phyloP scores from a whole-genome alignment of 768 basidiomycete genomes.

The Tylopilus rubrobrunneus region DNA sequence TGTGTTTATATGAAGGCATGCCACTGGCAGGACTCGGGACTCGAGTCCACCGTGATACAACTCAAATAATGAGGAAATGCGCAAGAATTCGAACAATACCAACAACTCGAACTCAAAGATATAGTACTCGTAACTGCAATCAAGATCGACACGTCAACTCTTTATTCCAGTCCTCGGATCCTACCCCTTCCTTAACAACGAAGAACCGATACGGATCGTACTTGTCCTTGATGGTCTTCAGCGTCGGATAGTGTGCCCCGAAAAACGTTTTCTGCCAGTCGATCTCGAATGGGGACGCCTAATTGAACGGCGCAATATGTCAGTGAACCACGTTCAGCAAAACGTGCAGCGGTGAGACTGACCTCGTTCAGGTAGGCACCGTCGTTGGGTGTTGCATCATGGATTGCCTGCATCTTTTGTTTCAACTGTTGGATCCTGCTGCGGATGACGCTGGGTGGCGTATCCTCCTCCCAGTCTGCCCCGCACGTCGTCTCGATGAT shows the following conservation, averaged over 20 bases:
- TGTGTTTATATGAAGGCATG: background rate
- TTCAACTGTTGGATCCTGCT: constrained; percentile 6
- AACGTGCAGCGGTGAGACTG: background rate
- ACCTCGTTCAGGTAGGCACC: constrained; percentile 52
- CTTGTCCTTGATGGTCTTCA: constrained; percentile 40
- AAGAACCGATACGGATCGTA: constrained; percentile 47
- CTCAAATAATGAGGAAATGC: too few species aligned
- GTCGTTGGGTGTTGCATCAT: constrained; percentile 29
- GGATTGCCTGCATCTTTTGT: constrained; percentile 8
- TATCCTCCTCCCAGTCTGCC: constrained; percentile 20
- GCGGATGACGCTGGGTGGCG: constrained; percentile 11
- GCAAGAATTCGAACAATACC: background rate
- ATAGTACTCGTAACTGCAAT: too few species aligned
- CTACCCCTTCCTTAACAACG: constrained; percentile 44
- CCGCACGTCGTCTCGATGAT: constrained; percentile 12
- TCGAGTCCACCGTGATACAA: too few species aligned
- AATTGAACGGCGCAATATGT: background rate
- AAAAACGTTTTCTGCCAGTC: constrained; percentile 44
- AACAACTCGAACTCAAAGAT: too few species aligned
- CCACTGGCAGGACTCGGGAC: too few species aligned
- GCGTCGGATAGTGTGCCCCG: constrained; percentile 38
- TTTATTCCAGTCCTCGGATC: constrained; percentile 8
- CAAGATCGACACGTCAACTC: too few species aligned
- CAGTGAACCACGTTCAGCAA: background rate
- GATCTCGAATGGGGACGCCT: constrained; percentile 43